Evolutionary conservation across 306 rosid genomes (phyloP).

Genomic region (Oxytropis ochrocephala): DNA sequence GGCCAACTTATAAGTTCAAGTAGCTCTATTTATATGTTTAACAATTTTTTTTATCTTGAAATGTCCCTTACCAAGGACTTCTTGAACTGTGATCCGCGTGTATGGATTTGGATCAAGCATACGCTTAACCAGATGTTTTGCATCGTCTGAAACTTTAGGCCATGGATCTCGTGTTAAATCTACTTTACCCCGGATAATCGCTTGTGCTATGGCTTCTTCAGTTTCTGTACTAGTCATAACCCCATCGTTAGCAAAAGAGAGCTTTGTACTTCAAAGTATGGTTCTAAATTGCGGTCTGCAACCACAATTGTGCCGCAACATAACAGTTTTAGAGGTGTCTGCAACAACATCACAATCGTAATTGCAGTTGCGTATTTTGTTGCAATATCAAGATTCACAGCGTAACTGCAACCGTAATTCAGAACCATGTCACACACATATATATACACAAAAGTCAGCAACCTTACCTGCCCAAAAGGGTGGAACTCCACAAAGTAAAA

Average conservation of each 20-base stretch:
- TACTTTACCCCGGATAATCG: slow-evolving; percentile 53
- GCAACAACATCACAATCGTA: too few relatives aligned
- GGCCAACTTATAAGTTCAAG: not conserved
- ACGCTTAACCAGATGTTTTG: slow-evolving; percentile 54
- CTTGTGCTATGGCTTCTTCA: slow-evolving; percentile 94
- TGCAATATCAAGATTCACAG: too few relatives aligned
- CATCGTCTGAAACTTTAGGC: slow-evolving; percentile 86
- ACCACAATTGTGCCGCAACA: too few relatives aligned
- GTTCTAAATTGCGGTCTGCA: too few relatives aligned
- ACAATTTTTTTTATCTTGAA: too few relatives aligned
- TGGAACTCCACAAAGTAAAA: slow-evolving; percentile 91
- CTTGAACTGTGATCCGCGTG: slow-evolving; percentile 59
- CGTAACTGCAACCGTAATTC: too few relatives aligned
- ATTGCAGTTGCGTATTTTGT: too few relatives aligned
- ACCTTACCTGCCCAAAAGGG: slow-evolving; percentile 89
- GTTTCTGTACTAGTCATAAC: slow-evolving; percentile 51
- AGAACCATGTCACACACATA: too few relatives aligned
- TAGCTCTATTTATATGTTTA: too few relatives aligned
- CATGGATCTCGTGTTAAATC: slow-evolving; percentile 85
- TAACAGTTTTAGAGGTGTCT: too few relatives aligned
- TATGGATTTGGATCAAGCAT: slow-evolving; percentile 91
- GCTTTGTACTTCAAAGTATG: too few relatives aligned
- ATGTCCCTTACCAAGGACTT: slow-evolving; percentile 65
- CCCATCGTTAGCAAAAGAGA: slow-evolving; percentile 17
- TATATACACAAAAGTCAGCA: too few relatives aligned